Evolutionary conservation across 1,139 yeast genomes (phyloP), one percentile per base, ranked within the genome.

Genomic region (Protomyces lactucae-debilis): DNA sequence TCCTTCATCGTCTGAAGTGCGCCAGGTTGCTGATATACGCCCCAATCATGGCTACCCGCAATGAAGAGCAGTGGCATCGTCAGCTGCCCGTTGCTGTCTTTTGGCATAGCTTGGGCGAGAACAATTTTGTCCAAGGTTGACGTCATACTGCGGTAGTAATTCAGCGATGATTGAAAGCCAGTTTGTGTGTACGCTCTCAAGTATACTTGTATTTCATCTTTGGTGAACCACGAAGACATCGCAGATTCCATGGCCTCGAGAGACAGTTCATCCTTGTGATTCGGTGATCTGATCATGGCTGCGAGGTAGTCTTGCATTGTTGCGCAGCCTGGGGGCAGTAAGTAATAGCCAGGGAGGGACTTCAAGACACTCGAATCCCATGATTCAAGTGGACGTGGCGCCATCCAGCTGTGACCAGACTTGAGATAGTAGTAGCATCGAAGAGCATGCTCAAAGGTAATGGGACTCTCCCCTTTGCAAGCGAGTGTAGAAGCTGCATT

Each of bases 361-460:
- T 12, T 6, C 35, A 59, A 52, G 45, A 25, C 32, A 23, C 25
- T n/a, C 36, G 63, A 37, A 23, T 39, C 36, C 63, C 63, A 59
- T 16, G 36, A n/a, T 4, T 55, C 57, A 3, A 59, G 23, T 12
- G 45, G 28, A 25, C 21, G 45, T 18, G 63, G 63, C 3, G 10
- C 28, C 57, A 52, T 52, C 28, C 32, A 21, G n/a, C 28, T n/a
- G 52, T 59, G 63, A 3, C 48, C 54, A 2, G 63, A 59, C 25
- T 59, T 59, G 53, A 46, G 54, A 43, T 52, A 59, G 57, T 59
- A 59, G 45, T 59, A 59, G 21, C 63, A 55, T 16, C 63, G 56
- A 10, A 52, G 52, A 14, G 53, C 63, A 12, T 28, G 25, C 48
- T 43, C 48, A 10, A 43, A 43, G 12, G 25, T 10, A 23, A 43